Conservation (phyloP, 2,329 filamentous ascomycete species). For the Paracorniculantispora psalliotae region DNA sequence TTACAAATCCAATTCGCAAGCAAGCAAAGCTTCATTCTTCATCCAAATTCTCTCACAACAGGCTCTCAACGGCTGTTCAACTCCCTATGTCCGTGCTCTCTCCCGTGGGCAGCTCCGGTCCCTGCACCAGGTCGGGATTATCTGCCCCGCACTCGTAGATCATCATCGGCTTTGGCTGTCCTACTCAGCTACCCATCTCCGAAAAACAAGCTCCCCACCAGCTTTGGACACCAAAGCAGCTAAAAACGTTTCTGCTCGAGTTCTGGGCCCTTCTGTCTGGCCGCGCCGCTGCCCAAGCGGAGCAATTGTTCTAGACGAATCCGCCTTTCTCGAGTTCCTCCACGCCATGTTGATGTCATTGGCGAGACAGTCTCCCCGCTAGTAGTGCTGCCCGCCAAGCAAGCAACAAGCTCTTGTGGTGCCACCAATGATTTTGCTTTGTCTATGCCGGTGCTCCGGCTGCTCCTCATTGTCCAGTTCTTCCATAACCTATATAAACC, state of each 20-base stretch:
- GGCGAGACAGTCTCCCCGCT: neutral
- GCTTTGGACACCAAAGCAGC: neutral
- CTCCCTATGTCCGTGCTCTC: neutral
- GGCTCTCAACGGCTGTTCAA: too few relatives aligned
- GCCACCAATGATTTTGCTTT: neutral
- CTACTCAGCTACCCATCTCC: neutral
- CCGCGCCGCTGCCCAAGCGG: neutral
- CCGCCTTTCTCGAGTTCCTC: neutral
- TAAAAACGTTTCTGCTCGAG: neutral
- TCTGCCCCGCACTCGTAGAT: neutral
- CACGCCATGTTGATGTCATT: conserved; percentile 6
- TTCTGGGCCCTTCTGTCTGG: neutral
- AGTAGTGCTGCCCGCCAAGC: neutral
- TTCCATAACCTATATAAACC: neutral
- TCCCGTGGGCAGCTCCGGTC: neutral
- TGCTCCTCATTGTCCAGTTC: neutral
- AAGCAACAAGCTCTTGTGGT: neutral
- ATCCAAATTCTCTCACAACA: too few relatives aligned
- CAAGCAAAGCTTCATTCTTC: too few relatives aligned
- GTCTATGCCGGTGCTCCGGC: neutral
- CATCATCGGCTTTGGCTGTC: conserved; percentile 8
- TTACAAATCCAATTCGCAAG: too few relatives aligned
- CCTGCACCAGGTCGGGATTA: neutral
- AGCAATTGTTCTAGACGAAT: neutral
- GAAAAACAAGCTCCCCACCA: neutral